phyloP scores from a whole-genome alignment of 2,329 filamentous ascomycete species.

The Aureobasidium sp. region DNA sequence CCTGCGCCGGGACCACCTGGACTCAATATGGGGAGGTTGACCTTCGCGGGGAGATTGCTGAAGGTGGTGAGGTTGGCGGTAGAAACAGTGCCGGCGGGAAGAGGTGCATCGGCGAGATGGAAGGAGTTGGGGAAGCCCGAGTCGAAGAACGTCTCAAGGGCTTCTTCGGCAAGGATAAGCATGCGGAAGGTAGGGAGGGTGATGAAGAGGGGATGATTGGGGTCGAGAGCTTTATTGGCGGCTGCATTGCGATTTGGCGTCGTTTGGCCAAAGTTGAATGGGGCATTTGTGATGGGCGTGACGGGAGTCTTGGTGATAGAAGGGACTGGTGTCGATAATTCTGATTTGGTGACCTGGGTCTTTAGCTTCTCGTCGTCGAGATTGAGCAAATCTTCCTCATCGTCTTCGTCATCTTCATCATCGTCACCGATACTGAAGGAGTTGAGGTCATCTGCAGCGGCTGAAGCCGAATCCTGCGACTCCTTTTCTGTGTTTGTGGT shows the following conservation, averaged over 20 bases:
- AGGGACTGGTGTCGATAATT: constrained; percentile 23
- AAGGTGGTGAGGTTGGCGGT: constrained; percentile 87
- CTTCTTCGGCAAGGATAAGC: constrained; percentile 96
- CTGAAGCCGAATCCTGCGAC: constrained; percentile 33
- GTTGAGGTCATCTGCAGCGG: constrained; percentile 46
- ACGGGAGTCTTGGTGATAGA: constrained; percentile 14
- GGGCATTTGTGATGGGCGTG: constrained; percentile 24
- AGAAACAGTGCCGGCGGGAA: constrained; percentile 52
- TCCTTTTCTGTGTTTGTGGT: constrained; percentile 27
- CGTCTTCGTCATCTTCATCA: constrained; percentile 49
- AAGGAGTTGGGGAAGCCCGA: constrained; percentile 95
- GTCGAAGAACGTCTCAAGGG: constrained; percentile 98
- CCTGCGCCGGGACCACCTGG: constrained; percentile 46
- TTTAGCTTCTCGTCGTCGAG: constrained; percentile 54
- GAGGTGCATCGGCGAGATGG: constrained; percentile 76
- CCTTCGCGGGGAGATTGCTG: constrained; percentile 66
- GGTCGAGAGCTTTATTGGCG: constrained; percentile 92
- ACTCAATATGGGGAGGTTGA: constrained; percentile 27
- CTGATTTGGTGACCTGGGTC: constrained; percentile 9
- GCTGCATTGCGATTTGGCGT: constrained; percentile 66
- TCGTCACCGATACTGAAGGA: constrained; percentile 83
- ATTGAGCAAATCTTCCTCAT: constrained; percentile 61
- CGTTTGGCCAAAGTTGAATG: constrained; percentile 28
- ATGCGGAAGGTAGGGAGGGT: constrained; percentile 98
- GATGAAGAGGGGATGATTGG: constrained; percentile 93